Evolutionary conservation across 2,329 filamentous ascomycete genomes (phyloP).

Genomic region (Pestalotiopsis sp.): DNA sequence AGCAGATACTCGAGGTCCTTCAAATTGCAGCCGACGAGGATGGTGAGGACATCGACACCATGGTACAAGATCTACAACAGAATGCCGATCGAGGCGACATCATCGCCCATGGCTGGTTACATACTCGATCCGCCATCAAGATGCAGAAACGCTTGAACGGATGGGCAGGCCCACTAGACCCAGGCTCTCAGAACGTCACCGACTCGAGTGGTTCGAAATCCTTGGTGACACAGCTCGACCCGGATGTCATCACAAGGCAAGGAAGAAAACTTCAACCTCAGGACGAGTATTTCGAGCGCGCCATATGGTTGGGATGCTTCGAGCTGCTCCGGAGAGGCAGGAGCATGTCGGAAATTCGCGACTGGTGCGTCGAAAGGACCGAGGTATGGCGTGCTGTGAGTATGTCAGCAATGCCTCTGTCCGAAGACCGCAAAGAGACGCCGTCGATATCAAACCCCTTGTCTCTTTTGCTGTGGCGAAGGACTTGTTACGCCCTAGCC

Average conservation of each 20-base stretch:
- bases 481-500: slow-evolving; percentile 74
- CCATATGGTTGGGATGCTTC: slow-evolving; percentile 93
- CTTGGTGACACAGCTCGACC: slow-evolving; percentile 86
- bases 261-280: slow-evolving; percentile 74
- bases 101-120: slow-evolving; percentile 87
- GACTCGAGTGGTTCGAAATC: slow-evolving; percentile 62
- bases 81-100: slow-evolving; percentile 79
- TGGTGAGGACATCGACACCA: slow-evolving; percentile 71
- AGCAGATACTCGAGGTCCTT: slow-evolving; percentile 82
- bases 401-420: slow-evolving; percentile 72
- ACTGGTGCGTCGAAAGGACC: slow-evolving; percentile 84
- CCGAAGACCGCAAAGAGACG: slow-evolving; percentile 47
- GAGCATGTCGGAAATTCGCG: slow-evolving; percentile 71
- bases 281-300: slow-evolving; percentile 86
- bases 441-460: slow-evolving; percentile 43
- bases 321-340: slow-evolving; percentile 89
- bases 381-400: slow-evolving; percentile 89
- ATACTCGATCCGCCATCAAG: slow-evolving; percentile 89
- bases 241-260: slow-evolving; percentile 85
- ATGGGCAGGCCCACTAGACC: slow-evolving; percentile 67
- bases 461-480: slow-evolving; percentile 70
- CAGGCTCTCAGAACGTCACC: slow-evolving; percentile 58
- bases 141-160: slow-evolving; percentile 79
- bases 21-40: slow-evolving; percentile 71
- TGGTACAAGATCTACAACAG: slow-evolving; percentile 76